These are phyloP conservation scores for Thraustochytrium sp. DNA, from an alignment of 352 stramenopile genomes.

Conservation along the genomic window DNA sequence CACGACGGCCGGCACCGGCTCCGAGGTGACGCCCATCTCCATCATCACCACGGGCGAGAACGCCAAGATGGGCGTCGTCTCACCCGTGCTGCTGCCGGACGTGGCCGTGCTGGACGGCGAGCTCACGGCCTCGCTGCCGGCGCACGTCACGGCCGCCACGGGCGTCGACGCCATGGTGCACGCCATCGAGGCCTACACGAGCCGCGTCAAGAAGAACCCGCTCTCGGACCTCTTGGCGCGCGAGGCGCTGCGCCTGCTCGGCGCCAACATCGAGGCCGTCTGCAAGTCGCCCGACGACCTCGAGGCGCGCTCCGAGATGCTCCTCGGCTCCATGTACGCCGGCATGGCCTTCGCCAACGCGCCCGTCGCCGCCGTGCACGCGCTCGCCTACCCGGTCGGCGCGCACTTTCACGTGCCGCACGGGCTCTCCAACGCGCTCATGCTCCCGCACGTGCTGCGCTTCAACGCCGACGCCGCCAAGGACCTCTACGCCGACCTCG, in stretches of 20 bases:
- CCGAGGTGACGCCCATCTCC: conserved; percentile 31
- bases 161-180: conserved; percentile 42
- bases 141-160: conserved; percentile 10
- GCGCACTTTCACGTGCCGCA: conserved; percentile 40
- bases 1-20: conserved; percentile 37
- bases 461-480: neutral
- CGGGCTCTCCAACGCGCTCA: conserved; percentile 25
- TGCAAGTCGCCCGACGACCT: conserved; percentile 3
- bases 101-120: conserved; percentile 33
- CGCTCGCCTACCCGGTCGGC: conserved; percentile 34
- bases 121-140: conserved; percentile 6
- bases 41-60: conserved; percentile 34
- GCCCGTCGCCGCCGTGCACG: conserved; percentile 23
- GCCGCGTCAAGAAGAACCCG: conserved; percentile 30
- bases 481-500: conserved; percentile 1
- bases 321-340: conserved; percentile 25
- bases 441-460: conserved; percentile 26
- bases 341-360: conserved; percentile 39
- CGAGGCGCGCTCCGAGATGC: conserved; percentile 19
- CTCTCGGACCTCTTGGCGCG: conserved; percentile 24
- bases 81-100: conserved; percentile 19
- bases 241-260: conserved; percentile 10
- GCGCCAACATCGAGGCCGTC: conserved; percentile 6
- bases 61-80: conserved; percentile 37
- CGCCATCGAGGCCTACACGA: conserved; percentile 35